Base-by-base conservation (phyloP, 768 basidiomycete genomes). In the Calocera cornea region DNA sequence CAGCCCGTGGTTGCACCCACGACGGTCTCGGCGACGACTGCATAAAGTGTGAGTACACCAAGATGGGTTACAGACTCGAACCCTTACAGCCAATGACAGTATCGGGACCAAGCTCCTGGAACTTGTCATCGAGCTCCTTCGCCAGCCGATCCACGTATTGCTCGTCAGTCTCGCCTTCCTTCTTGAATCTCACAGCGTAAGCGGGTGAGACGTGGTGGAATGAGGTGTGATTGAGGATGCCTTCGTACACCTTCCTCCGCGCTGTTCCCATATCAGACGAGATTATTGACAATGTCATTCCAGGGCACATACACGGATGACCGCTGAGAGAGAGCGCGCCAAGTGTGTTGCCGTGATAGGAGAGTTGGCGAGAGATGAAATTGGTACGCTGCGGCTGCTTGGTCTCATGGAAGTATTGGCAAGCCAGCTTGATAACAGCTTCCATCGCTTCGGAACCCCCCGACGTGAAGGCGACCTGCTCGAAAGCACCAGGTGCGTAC, bases 391-490 rank as follows among this genome's bases (percentile, higher is more conserved):
- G 76, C 0, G 83, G 79, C 74, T 93, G 88, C 1, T 84, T 84
- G 0, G 79, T 84, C 72, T 91, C 89, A 17, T 81, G 78, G 70
- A 80, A 89, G 74, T 90, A 92, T 86, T 90, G 71, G 29, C 87
- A 83, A 34, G 86, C 84, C 1, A 91, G 81, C 76, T 95, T 95
- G 66, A 93, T 80, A n/a, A 85, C 87, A 67, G 84, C 83, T 70
- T 95, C 92, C 88, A 92, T 89, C 0, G 92, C 91, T 76, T 95
- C 92, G 1, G 91, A 88, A 83, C 92, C 92, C 75, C 91, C 90
- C 47, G 88, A 86, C 19, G 85, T 81, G 73, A 92, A 92, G 1
- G 86, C 86, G 68, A 80, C 83, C 11, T 84, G 77, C 64, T 84
- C 84, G 72, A 93, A 93, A 1, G 87, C 89, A 16, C 90, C 88